Conservation (phyloP, 345 rosid genomes). For the Eucalyptus curtisii region DNA sequence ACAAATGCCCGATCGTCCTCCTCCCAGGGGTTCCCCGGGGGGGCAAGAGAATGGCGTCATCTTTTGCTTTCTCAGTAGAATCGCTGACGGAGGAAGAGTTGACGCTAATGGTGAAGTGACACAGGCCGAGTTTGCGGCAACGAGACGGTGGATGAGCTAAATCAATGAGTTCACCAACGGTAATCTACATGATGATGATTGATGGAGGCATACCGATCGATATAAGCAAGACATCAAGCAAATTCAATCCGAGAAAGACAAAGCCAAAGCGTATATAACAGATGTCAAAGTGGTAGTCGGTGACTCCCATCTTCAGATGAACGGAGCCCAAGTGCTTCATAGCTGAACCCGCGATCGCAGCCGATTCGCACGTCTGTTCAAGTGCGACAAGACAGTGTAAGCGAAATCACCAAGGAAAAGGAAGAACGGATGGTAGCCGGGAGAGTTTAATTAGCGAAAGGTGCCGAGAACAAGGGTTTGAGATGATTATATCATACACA, state of each 20-base stretch:
- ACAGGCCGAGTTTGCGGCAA: no score
- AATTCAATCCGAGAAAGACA: not conserved
- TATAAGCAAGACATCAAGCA: not conserved
- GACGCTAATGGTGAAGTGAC: no score
- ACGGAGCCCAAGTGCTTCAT: not conserved
- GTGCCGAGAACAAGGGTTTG: not conserved
- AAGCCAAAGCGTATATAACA: not conserved
- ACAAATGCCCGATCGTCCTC: no score
- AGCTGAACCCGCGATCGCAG: not conserved
- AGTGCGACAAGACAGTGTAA: not conserved
- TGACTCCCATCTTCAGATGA: not conserved
- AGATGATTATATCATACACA: not conserved
- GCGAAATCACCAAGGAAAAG: not conserved
- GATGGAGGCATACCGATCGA: not conserved
- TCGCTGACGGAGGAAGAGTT: no score
- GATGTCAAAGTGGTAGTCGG: not conserved
- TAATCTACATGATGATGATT: not conserved
- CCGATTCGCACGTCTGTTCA: not conserved
- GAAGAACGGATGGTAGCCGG: fast-evolving
- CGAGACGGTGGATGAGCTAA: no score
- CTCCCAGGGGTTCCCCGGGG: no score
- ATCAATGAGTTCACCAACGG: not conserved
- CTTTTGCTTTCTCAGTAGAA: no score
- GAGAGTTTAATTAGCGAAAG: not conserved
- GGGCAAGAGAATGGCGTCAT: no score